Evolutionary conservation across 192 early-diverging fungal genomes (phyloP).

Genomic region (Backusella luteola): DNA sequence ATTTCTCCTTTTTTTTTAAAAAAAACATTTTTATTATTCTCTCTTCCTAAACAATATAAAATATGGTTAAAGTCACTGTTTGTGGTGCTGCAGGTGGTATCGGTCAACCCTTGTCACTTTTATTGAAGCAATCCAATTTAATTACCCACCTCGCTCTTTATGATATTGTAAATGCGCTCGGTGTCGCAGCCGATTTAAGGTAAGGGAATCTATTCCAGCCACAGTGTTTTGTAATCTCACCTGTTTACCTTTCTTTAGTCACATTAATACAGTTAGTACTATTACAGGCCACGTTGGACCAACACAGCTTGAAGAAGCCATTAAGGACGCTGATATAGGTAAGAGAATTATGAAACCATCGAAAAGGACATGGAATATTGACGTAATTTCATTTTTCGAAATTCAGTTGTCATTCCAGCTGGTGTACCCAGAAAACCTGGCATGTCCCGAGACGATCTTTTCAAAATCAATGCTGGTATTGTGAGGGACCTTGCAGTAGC

Average conservation of each 20-base stretch:
- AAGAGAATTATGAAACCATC: background rate
- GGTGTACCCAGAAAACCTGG: constrained; percentile 98
- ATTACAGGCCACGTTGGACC: constrained; percentile 72
- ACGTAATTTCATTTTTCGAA: background rate
- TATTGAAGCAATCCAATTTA: constrained; percentile 85
- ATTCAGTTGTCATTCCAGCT: constrained; percentile 85
- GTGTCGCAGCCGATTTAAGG: constrained; percentile 90
- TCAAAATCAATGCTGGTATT: constrained; percentile 98
- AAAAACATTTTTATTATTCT: background rate
- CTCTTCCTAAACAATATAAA: background rate
- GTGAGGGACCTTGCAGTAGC: constrained; percentile 81
- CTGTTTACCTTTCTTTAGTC: constrained; percentile 32
- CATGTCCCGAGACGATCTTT: constrained; percentile 98
- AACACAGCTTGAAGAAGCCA: constrained; percentile 66
- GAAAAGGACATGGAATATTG: background rate
- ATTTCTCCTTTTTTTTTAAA: background rate
- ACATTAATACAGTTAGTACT: constrained; percentile 83
- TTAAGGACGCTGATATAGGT: constrained; percentile 57
- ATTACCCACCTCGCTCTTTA: constrained; percentile 88
- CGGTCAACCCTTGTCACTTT: constrained; percentile 94
- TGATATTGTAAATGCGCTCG: constrained; percentile 97
- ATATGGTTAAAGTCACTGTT: constrained; percentile 57
- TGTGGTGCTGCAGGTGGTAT: constrained; percentile 90
- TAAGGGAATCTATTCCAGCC: constrained; percentile 19
- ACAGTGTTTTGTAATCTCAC: background rate